Conservation (phyloP, 2,329 filamentous ascomycete genomes). For the Alternaria ventricosa region DNA sequence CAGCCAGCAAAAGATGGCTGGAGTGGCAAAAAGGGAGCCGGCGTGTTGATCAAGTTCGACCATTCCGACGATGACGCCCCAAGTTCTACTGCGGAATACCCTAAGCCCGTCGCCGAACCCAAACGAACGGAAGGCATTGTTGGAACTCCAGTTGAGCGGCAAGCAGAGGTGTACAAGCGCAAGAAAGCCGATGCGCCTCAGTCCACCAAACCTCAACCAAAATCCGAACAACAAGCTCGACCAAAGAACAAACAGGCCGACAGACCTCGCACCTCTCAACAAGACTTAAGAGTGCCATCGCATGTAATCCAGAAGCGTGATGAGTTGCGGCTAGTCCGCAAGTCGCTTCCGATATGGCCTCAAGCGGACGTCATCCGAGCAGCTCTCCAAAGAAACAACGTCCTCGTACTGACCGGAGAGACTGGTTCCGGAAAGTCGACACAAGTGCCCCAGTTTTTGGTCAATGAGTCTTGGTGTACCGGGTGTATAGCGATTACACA, state of each 20-base stretch:
- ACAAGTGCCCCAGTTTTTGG: conserved; percentile 90
- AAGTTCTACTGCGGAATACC: background rate
- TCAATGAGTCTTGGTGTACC: conserved; percentile 79
- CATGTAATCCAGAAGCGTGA: conserved; percentile 54
- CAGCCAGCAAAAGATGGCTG: conserved; percentile 11
- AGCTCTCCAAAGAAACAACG: conserved; percentile 68
- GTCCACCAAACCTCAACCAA: background rate
- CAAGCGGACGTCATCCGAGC: conserved; percentile 73
- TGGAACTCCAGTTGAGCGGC: background rate
- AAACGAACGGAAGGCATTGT: background rate
- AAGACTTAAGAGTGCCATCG: conserved; percentile 20
- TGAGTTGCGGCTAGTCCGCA: conserved; percentile 60
- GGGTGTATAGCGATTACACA: conserved; percentile 88
- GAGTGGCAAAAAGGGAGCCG: conserved; percentile 20
- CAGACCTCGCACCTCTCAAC: background rate
- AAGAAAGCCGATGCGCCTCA: conserved; percentile 2
- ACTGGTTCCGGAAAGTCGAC: conserved; percentile 98
- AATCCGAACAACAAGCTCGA: background rate
- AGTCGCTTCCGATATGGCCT: conserved; percentile 80
- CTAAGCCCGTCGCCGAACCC: background rate
- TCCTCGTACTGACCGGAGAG: conserved; percentile 88
- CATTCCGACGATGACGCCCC: conserved; percentile 11
- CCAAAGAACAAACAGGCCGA: conserved; percentile 6
- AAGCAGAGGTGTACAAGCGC: background rate
- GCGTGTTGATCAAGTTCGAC: conserved; percentile 24